These are phyloP conservation scores for Curvularia sp. DNA, from an alignment of 2,329 filamentous ascomycete genomes.

Conservation along the genomic window DNA sequence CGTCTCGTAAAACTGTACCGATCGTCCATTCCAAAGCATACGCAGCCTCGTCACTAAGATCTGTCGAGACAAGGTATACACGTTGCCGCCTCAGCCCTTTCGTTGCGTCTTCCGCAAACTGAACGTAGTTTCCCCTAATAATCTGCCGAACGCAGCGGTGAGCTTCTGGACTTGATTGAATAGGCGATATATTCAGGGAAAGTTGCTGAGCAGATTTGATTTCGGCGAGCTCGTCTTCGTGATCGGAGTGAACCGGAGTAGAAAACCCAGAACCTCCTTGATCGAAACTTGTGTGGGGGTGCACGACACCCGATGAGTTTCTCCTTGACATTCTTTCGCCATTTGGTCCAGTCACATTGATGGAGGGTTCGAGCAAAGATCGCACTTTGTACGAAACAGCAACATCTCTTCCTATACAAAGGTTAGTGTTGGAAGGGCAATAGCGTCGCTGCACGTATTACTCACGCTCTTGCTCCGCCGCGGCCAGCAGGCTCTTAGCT, in stretches of 20 bases:
- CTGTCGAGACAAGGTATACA: conserved; percentile 94
- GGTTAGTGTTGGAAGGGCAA: conserved; percentile 20
- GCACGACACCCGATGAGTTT: conserved; percentile 65
- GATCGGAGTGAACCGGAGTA: conserved; percentile 79
- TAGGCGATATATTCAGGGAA: conserved; percentile 78
- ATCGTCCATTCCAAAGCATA: conserved; percentile 98
- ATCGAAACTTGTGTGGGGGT: conserved; percentile 87
- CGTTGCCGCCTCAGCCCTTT: conserved; percentile 79
- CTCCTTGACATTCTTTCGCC: conserved; percentile 62
- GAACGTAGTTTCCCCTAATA: conserved; percentile 82
- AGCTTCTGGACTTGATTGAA: conserved; percentile 76
- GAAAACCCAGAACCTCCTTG: conserved; percentile 65
- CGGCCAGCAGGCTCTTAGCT: conserved; percentile 71
- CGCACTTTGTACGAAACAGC: conserved; percentile 63
- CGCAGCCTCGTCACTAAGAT: conserved; percentile 90
- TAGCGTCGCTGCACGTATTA: not conserved
- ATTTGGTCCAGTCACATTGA: conserved; percentile 68
- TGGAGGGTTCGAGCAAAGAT: conserved; percentile 72
- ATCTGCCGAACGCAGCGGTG: conserved; percentile 89
- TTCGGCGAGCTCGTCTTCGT: conserved; percentile 82
- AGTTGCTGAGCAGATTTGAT: conserved; percentile 89
- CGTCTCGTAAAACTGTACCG: conserved; percentile 90
- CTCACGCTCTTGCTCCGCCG: conserved; percentile 81
- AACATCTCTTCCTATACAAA: conserved; percentile 56
- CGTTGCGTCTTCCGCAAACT: conserved; percentile 78